These are phyloP conservation scores for Monosporozyma aquatica DNA, from an alignment of 805 yeast species.

Conservation along the genomic window DNA sequence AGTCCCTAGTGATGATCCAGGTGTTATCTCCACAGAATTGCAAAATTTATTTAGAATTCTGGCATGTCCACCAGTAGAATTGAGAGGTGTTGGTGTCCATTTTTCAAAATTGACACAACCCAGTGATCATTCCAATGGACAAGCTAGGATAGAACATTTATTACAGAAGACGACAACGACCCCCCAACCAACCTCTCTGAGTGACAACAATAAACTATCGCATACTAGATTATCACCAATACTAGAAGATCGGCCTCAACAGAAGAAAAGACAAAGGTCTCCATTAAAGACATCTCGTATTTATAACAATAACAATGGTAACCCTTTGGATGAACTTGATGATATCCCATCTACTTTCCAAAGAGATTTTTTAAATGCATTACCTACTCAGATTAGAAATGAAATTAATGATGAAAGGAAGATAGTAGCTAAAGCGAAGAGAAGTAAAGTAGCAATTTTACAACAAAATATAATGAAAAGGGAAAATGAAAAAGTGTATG, in stretches of 20 bases:
- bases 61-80: conserved; percentile 52
- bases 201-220: too few relatives aligned
- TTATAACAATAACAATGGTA: background rate
- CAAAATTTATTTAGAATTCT: conserved; percentile 47
- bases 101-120: conserved; percentile 48
- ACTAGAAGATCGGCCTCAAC: background rate
- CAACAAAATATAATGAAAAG: conserved; percentile 12
- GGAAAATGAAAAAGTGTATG: conserved; percentile 6
- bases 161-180: conserved; percentile 11
- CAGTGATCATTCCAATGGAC: conserved; percentile 24
- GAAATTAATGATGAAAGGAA: conserved; percentile 51
- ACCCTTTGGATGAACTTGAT: background rate
- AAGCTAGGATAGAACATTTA: conserved; percentile 26
- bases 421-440: conserved; percentile 16
- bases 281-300: conserved; percentile 3
- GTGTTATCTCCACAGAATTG: conserved; percentile 52
- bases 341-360: conserved; percentile 29
- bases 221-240: background rate
- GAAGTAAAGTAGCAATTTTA: conserved; percentile 16
- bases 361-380: conserved; percentile 50
- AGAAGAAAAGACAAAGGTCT: background rate
- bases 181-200: too few relatives aligned
- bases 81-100: conserved; percentile 73
- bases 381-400: conserved; percentile 56
- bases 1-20: conserved; percentile 48